Conservation (phyloP, 2,329 filamentous ascomycete species). For the Botrytis galanthina region DNA sequence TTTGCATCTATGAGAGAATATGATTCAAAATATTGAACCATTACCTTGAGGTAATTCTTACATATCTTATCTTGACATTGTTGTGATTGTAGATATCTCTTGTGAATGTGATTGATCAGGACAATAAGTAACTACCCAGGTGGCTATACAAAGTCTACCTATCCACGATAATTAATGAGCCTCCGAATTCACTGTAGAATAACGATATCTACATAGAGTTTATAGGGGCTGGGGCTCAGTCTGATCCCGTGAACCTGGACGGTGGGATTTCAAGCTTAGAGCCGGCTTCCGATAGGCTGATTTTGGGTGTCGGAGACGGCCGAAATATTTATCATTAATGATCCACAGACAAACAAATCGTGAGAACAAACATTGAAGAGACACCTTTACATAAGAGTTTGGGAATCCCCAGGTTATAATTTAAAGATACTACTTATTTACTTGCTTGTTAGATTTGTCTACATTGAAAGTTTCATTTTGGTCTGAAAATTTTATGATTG, state of each 20-base stretch:
- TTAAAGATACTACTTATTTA: background rate
- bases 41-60: background rate
- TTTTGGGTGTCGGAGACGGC: background rate
- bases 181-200: background rate
- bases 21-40: background rate
- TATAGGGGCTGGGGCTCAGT: background rate
- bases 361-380: background rate
- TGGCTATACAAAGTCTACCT: background rate
- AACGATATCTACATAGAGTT: background rate
- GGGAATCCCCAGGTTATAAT: background rate
- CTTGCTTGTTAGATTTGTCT: background rate
- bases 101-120: background rate
- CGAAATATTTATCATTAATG: background rate
- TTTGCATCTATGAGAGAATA: background rate
- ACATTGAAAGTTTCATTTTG: background rate
- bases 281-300: constrained; percentile 2
- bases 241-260: background rate
- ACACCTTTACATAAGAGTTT: background rate
- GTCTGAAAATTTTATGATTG: background rate
- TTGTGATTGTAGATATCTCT: background rate
- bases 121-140: background rate
- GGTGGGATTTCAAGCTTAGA: background rate
- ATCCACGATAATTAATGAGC: background rate
- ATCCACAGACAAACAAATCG: constrained; percentile 2
- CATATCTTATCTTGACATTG: background rate